Evolutionary conservation across 1,139 yeast genomes (phyloP), one percentile per base, ranked within the genome.

Genomic region (Yamadazyma sp.): DNA sequence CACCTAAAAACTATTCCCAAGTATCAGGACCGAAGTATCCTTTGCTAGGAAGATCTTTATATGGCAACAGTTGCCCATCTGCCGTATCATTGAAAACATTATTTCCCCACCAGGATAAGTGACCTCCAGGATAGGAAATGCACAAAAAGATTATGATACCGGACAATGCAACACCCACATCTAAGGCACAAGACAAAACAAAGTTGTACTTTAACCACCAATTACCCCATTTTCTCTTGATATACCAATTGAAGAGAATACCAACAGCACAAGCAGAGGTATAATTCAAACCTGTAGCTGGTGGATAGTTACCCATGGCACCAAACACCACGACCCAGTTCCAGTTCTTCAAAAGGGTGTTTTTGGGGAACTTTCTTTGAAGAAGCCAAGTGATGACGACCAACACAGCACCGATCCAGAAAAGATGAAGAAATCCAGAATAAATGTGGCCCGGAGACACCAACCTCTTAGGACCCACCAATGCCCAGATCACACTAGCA

Each of bases 191-290:
- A 10, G 80, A 65, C 24, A 80, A 59, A 11, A 81, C 70, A 52
- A 79, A 81, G 48, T 76, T 79, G 59, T 80, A 81, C 55, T 75
- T 77, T 44, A 73, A 78, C 80, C 82, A 79, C 80, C 83, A 74
- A 21, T 65, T 57, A 14, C 63, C 49, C 50, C 68, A 75, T 44
- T 72, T 62, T 45, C 59, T 65, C 45, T 69, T 74, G 48, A 78
- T 59, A 53, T 64, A 59, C 50, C 64, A 64, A 75, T 76, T 79
- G 59, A 80, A 80, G 21, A 64, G 46, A 40, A 58, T 65, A 8
- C 75, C 63, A 17, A 71, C 51, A 39, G 68, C 65, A 36, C 73
- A 51, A 17, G 80, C 79, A 18, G 74, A 71, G 15, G 76, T 67
- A 45, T 59, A 62, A 59, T 76, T 80, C 54, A 70, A 62, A 44